Evolutionary conservation across 306 rosid genomes (phyloP).

Genomic region (Amphicarpaea edgeworthii): DNA sequence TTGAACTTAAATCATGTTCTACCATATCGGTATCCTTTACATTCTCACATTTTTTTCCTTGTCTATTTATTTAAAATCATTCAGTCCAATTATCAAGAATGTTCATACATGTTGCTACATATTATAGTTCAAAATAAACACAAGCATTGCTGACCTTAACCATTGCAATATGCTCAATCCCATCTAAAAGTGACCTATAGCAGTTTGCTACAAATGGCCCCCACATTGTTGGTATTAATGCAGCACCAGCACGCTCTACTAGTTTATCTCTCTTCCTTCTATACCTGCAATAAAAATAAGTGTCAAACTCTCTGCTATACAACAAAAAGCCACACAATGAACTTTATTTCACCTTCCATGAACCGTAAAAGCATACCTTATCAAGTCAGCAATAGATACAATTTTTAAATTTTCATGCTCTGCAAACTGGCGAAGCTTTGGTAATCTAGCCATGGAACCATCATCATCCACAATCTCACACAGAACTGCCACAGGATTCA

Average conservation of each 20-base stretch:
- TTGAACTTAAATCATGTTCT: constrained; percentile 19
- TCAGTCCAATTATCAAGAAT: constrained; percentile 16
- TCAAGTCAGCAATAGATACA: constrained; percentile 87
- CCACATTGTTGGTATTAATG: constrained; percentile 92
- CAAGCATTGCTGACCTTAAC: constrained; percentile 73
- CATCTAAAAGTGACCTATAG: constrained; percentile 81
- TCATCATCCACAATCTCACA: constrained; percentile 98
- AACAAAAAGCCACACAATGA: constrained; percentile 32
- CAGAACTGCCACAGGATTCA: constrained; percentile 79
- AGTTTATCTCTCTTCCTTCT: constrained; percentile 92
- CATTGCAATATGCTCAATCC: constrained; percentile 96
- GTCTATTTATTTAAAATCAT: constrained; percentile 8
- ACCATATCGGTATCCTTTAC: not conserved
- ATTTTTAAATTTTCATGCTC: constrained; percentile 80
- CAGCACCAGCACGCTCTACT: constrained; percentile 69
- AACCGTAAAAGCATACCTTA: constrained; percentile 62
- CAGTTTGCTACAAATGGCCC: constrained; percentile 87
- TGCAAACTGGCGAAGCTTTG: constrained; percentile 85
- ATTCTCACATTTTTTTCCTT: constrained; percentile 13
- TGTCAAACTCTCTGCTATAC: constrained; percentile 25
- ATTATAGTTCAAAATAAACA: constrained; percentile 26
- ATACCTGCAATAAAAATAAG: constrained; percentile 63
- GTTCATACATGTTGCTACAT: not conserved
- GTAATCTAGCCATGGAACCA: constrained; percentile 98
- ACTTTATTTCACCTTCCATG: constrained; percentile 5